Conservation (phyloP, 225 moss, liverwort and hornwort genomes). For the Straminergon stramineum region DNA sequence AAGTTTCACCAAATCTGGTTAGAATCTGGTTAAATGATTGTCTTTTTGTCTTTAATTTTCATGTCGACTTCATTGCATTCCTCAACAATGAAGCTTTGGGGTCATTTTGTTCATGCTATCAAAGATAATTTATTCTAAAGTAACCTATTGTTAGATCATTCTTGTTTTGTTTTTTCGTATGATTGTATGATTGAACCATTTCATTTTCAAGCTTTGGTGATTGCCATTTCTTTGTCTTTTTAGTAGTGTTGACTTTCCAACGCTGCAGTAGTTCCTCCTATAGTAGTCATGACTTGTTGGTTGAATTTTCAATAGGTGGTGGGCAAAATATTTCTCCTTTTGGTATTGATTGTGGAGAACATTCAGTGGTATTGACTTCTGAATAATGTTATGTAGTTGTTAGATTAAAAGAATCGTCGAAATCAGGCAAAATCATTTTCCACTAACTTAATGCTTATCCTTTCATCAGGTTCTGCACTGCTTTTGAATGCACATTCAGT, state of each 20-base stretch:
- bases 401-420: neutral
- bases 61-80: neutral
- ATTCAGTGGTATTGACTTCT: neutral
- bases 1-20: neutral
- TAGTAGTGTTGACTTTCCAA: neutral
- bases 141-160: neutral
- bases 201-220: neutral
- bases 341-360: neutral
- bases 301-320: neutral
- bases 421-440: neutral
- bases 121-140: neutral
- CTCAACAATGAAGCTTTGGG: neutral
- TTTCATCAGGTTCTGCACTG: neutral
- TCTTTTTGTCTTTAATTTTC: too few species aligned
- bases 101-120: neutral
- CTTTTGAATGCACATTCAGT: neutral
- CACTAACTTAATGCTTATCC: neutral
- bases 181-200: neutral
- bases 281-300: neutral
- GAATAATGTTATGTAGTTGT: neutral
- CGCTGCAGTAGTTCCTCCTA: too few species aligned
- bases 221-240: neutral
- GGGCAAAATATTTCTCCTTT: neutral
- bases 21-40: neutral
- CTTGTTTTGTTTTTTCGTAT: neutral